phyloP scores from a whole-genome alignment of 2,329 filamentous ascomycete species.

The Monilinia fructigena region DNA sequence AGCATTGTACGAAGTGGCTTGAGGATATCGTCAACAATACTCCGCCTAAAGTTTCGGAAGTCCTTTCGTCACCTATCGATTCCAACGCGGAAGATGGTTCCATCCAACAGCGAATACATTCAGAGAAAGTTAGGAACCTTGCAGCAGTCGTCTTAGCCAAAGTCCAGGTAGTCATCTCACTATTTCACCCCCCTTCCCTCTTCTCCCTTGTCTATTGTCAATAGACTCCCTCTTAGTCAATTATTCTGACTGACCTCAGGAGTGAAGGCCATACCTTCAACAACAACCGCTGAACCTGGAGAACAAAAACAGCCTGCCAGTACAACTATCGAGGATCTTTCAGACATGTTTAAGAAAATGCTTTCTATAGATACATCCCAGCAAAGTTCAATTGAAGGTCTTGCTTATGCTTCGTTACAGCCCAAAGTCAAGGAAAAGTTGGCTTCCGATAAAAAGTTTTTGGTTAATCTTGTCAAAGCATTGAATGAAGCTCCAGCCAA shows the following conservation, averaged over 20 bases:
- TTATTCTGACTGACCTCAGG: conserved; percentile 40
- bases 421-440: conserved; percentile 82
- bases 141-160: conserved; percentile 78
- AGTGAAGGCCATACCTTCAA: conserved; percentile 40
- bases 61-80: conserved; percentile 30
- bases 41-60: conserved; percentile 50
- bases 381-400: conserved; percentile 78
- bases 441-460: conserved; percentile 63
- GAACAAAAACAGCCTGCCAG: conserved; percentile 50
- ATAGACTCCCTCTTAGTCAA: conserved; percentile 29
- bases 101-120: conserved; percentile 47
- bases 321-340: conserved; percentile 65
- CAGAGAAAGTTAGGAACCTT: conserved; percentile 59
- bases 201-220: conserved; percentile 19
- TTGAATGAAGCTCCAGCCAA: conserved; percentile 59
- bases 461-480: conserved; percentile 66
- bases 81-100: conserved; percentile 36
- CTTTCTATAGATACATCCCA: conserved; percentile 58
- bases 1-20: conserved; percentile 84
- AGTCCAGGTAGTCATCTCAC: conserved; percentile 53
- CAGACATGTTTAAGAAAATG: conserved; percentile 64
- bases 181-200: background rate
- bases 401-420: conserved; percentile 88
- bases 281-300: conserved; percentile 34
- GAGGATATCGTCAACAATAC: conserved; percentile 78